Evolutionary conservation across 176 grass and related monocot genomes (phyloP), one percentile per base, ranked within the genome.

Genomic region (Thalia dealbata): DNA sequence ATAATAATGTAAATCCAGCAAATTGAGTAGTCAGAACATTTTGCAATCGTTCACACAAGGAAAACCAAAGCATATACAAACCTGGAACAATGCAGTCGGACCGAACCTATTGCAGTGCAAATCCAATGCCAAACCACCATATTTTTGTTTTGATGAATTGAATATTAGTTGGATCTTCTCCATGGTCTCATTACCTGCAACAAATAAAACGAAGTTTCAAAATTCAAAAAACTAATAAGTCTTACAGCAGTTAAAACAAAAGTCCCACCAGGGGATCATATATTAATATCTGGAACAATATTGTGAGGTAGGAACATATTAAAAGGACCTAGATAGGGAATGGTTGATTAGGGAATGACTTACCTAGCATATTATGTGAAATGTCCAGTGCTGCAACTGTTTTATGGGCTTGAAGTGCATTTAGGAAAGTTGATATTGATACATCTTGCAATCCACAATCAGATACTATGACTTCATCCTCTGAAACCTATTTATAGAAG

Each of bases 1-100:
- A 63, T 28, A 28, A 15, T n/a, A 63, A 27, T 9, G 21, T 23
- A 23, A 8, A 22, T 58, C 54, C 6, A 58, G 27, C 14, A 28
- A 10, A 26, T 1, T 12, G 22, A 29, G 12, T 19, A 63, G 12
- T 29, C 27, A 5, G 61, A 14, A 14, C 10, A 0, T 7, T 28
- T 63, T 63, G 42, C 68, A 73, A 16, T 13, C 54, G 55, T 22
- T 73, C 56, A 73, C 23, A 26, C 27, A 44, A 22, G 65, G 44
- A 72, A 52, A 21, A 52, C 10, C 48, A 52, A 50, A 10, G 14
- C 30, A 15, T 12, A 72, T 14, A 52, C 19, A n/a, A 51, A 96
- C 93, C 93, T 96, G 93, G 80, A 96, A 96, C 79, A 96, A 84
- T 84, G 93, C 89, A 74, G 87, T 96, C 64, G 93, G 93, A 79